Conservation (phyloP, 2,329 filamentous ascomycete genomes). For the Verticillium alfalfae region DNA sequence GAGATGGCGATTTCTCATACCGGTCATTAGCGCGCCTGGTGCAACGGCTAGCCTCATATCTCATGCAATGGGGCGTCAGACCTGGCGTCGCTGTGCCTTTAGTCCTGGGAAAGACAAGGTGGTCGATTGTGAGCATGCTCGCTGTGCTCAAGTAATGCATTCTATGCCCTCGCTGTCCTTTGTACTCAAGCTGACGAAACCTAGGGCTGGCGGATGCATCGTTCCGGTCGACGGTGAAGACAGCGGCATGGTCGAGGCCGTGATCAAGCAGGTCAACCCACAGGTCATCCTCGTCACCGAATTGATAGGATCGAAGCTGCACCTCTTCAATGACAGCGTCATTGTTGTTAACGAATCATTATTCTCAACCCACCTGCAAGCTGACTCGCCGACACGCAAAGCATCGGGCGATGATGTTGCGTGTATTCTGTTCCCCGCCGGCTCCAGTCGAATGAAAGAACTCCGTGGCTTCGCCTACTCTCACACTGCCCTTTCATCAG, state of each 20-base stretch:
- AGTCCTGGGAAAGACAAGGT: conserved; percentile 63
- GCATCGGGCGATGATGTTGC: conserved; percentile 37
- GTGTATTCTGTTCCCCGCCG: conserved; percentile 57
- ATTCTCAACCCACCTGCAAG: conserved; percentile 25
- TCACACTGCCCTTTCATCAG: conserved; percentile 52
- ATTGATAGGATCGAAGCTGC: conserved; percentile 30
- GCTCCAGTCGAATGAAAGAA: conserved; percentile 41
- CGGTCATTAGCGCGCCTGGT: conserved; percentile 30
- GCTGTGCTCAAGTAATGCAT: conserved; percentile 57
- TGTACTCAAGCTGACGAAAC: not conserved
- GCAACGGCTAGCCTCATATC: conserved; percentile 31
- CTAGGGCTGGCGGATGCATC: conserved; percentile 40
- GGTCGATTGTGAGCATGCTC: conserved; percentile 65
- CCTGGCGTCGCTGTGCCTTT: conserved; percentile 57
- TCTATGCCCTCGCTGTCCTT: conserved; percentile 11
- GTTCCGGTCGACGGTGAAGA: conserved; percentile 43
- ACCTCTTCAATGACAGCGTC: conserved; percentile 30
- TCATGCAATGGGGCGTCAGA: conserved; percentile 44
- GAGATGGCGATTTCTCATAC: conserved; percentile 40
- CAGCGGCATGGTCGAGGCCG: conserved; percentile 30
- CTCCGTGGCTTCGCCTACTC: conserved; percentile 59
- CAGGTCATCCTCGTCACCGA: conserved; percentile 39
- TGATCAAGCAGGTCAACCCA: conserved; percentile 36
- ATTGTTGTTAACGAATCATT: conserved; percentile 36
- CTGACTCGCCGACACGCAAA: conserved; percentile 19